Base-by-base conservation (phyloP, 1,284 basidiomycete species). In the Rhodotorula sp. region DNA sequence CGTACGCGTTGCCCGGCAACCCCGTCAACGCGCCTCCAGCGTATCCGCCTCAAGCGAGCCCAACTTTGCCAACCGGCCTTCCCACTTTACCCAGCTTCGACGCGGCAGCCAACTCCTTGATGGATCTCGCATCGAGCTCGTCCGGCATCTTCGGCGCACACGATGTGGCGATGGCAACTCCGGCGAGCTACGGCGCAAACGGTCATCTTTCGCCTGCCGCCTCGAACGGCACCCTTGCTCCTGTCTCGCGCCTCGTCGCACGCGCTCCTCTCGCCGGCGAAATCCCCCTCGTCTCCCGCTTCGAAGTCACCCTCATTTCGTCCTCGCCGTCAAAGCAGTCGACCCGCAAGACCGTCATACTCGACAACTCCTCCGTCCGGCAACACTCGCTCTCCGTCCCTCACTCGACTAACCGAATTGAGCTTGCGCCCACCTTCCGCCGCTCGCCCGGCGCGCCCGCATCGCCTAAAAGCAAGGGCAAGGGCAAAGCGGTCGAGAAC, bases 321-420 rank as follows among this genome's bases (percentile, higher is more conserved):
- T 55, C 26, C 4, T 57, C 54, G 15, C 59, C 53, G n/a, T n/a
- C 55, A 5, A 26, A 34, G 34, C 40, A 44, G 11, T 44, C 37
- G 8, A 28, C 40, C 53, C 44, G 37, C 52, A 34, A 46, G 24
- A 24, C 58, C 13, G 24, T 51, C 57, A 56, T 30, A 8, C 56
- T 66, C 64, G 58, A 59, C 62, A 68, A 68, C 54, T 20, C 58
- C 5, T 28, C 20, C 11, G 51, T 68, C 26, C 62, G 53, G 9
- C 67, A 68, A 16, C 67, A 68, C 59, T 68, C 67, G 4, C 50
- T 68, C 55, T 26, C 67, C 28, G 40, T 68, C 7, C 53, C 62
- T 24, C 40, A 28, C 26, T 31, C 53, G 22, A 57, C 54, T 10
- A 20, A 46, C 2, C 52, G 53, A 9, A n/a, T 68, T 48, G 48